Percentiles rank a stretch among this genome's conserved stretches.
Evolutionary conservation across 176 grass and related monocot genomes (phyloP).

Genomic region (Miscanthus lutarioriparius): DNA sequence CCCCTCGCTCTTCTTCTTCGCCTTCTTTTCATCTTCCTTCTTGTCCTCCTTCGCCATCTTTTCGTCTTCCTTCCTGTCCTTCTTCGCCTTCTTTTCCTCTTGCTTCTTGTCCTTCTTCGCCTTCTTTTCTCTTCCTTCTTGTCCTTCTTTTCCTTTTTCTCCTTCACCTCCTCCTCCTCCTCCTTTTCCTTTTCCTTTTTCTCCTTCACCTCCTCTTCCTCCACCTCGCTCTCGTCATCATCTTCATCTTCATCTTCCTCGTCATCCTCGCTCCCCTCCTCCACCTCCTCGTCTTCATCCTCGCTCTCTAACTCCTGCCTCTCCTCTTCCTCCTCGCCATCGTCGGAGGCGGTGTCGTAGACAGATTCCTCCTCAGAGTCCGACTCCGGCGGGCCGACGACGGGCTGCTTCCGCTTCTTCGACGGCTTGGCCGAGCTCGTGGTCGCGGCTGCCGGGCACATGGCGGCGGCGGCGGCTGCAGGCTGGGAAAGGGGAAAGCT

Average conservation of each 20-base stretch:
- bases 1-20: slow-evolving; percentile 22
- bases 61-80: neutral
- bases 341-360: slow-evolving; percentile 27
- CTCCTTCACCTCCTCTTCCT: neutral
- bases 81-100: no score
- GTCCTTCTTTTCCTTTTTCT: neutral
- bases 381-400: slow-evolving; percentile 21
- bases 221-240: neutral
- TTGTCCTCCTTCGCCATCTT: neutral
- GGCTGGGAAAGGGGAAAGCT: neutral
- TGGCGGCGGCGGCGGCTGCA: neutral
- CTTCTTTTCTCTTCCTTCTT: neutral
- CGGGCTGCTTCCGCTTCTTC: slow-evolving; percentile 45
- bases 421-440: slow-evolving; percentile 25
- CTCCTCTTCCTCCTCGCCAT: slow-evolving; percentile 16
- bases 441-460: neutral
- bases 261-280: neutral
- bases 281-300: neutral
- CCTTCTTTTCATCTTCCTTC: neutral
- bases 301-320: neutral
- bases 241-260: no score
- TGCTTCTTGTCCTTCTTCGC: neutral
- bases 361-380: slow-evolving; percentile 41
- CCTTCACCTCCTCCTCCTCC: neutral
- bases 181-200: neutral